Evolutionary conservation across 768 basidiomycete genomes (phyloP).

Genomic region (Tricholoma flavovirens): DNA sequence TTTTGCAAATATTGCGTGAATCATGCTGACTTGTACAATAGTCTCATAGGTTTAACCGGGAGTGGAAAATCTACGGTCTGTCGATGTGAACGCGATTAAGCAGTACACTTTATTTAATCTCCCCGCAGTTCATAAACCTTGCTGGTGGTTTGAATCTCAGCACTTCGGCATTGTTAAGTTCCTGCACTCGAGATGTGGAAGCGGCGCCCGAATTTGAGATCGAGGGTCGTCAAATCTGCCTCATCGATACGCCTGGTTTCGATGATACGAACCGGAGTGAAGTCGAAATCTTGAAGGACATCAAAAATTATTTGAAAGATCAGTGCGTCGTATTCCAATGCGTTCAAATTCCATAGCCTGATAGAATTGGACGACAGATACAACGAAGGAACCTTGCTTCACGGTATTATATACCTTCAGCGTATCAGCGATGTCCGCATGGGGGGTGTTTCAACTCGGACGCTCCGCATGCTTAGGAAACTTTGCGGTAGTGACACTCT

Average conservation of each 20-base stretch:
- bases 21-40: neutral
- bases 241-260: constrained; percentile 38
- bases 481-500: constrained; percentile 37
- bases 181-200: neutral
- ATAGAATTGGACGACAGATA: constrained; percentile 7
- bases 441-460: constrained; percentile 33
- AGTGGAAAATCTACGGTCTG: constrained; percentile 2
- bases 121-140: neutral
- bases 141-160: neutral
- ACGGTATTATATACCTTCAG: constrained; percentile 34
- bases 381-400: constrained; percentile 19
- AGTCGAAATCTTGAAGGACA: constrained; percentile 26
- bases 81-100: too few relatives aligned
- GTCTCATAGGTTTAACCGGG: constrained; percentile 2
- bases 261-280: constrained; percentile 30
- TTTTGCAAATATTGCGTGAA: neutral
- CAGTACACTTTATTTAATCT: neutral
- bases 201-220: constrained; percentile 19
- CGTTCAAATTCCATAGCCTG: too few relatives aligned
- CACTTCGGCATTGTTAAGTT: neutral
- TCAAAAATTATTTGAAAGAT: neutral
- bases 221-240: constrained; percentile 20
- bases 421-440: constrained; percentile 31
- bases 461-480: constrained; percentile 37
- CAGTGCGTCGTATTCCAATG: neutral